Percentiles rank a stretch among this genome's conserved stretches.
Evolutionary conservation across 345 rosid species (phyloP).

Genomic region (Sisymbrium irio): DNA sequence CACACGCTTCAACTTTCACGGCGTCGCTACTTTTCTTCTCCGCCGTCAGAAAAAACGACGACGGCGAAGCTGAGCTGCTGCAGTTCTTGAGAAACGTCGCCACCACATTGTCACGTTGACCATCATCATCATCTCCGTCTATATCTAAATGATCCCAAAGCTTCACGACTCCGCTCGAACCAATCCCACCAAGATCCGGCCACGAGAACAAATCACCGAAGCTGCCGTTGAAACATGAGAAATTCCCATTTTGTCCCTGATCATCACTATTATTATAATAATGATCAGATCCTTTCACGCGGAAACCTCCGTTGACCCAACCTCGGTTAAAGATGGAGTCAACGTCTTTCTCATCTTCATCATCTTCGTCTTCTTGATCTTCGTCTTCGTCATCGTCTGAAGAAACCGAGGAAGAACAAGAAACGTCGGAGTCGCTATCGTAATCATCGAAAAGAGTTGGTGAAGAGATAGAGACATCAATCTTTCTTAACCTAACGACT

Average conservation of each 20-base stretch:
- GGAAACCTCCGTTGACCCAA: conserved; percentile 41
- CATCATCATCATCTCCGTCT: conserved; percentile 28
- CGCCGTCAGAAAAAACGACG: conserved; percentile 48
- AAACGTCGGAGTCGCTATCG: conserved; percentile 46
- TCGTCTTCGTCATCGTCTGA: conserved; percentile 37
- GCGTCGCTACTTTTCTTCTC: conserved; percentile 32
- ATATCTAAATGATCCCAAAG: conserved; percentile 40
- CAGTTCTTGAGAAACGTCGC: conserved; percentile 30
- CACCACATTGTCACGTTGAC: conserved; percentile 43
- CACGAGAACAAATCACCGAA: conserved; percentile 45
- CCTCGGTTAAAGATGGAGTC: conserved; percentile 8
- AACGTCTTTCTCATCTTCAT: conserved; percentile 8
- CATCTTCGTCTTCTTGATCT: conserved; percentile 8
- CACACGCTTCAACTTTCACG: conserved; percentile 54
- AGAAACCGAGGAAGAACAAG: conserved; percentile 34
- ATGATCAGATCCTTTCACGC: conserved; percentile 44
- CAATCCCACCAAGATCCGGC: conserved; percentile 37
- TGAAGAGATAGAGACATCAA: conserved; percentile 19
- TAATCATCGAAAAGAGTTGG: conserved; percentile 31
- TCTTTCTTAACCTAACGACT: conserved; percentile 41
- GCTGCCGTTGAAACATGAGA: conserved; percentile 38
- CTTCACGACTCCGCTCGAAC: conserved; percentile 37
- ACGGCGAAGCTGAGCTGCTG: conserved; percentile 16
- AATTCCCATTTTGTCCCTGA: conserved; percentile 15
- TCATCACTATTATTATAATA: background rate